Percentiles rank a stretch among this genome's conserved stretches.
Evolutionary conservation across 2,329 filamentous ascomycete species (phyloP).

Genomic region (Immersiporthe knoxdaviesiana): DNA sequence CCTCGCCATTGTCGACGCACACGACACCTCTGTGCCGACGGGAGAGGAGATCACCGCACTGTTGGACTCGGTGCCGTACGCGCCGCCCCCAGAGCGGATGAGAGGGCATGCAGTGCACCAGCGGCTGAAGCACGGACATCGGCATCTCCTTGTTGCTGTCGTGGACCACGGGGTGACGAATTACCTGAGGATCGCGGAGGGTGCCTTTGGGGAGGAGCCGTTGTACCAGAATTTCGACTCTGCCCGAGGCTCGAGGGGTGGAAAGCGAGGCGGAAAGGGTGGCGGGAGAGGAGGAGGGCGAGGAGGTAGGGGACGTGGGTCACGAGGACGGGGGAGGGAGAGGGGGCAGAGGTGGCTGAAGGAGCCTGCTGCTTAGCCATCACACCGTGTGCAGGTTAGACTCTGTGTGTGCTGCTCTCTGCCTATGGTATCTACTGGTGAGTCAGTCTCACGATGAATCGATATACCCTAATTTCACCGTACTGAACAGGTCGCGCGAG

Average conservation of each 20-base stretch:
- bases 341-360: constrained; percentile 39
- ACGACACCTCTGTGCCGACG: constrained; percentile 71
- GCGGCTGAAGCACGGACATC: constrained; percentile 80
- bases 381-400: background rate
- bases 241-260: constrained; percentile 42
- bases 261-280: constrained; percentile 42
- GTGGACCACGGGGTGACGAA: constrained; percentile 91
- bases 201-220: constrained; percentile 75
- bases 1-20: constrained; percentile 79
- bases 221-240: constrained; percentile 64
- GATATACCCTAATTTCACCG: background rate
- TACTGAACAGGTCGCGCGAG: background rate
- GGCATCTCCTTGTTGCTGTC: constrained; percentile 83
- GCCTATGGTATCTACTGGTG: constrained; percentile 4
- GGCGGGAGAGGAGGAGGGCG: constrained; percentile 44
- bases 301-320: constrained; percentile 49
- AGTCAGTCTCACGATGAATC: constrained; percentile 11
- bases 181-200: constrained; percentile 80
- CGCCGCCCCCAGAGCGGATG: constrained; percentile 53
- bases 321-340: constrained; percentile 42
- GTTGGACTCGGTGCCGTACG: constrained; percentile 73
- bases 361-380: background rate
- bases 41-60: constrained; percentile 72
- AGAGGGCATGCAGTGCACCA: constrained; percentile 66
- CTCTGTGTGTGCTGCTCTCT: background rate